Evolutionary conservation across 805 yeast genomes (phyloP).

Genomic region (Lipomyces sp.): DNA sequence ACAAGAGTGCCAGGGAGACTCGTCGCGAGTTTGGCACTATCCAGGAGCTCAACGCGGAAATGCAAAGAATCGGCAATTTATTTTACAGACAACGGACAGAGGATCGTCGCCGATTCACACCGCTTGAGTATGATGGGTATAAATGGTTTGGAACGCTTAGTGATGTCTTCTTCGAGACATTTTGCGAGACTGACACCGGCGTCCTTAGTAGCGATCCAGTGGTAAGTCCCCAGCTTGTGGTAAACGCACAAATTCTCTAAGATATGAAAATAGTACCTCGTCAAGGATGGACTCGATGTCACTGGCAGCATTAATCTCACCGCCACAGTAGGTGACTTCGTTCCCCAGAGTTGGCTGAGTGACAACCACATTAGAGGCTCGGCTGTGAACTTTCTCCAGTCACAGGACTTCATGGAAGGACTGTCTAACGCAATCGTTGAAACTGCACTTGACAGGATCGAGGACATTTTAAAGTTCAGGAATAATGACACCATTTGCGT

Average conservation of each 20-base stretch:
- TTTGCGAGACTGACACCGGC: neutral
- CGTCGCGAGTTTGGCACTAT: neutral
- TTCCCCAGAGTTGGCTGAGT: neutral
- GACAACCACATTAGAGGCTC: neutral
- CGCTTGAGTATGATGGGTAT: neutral
- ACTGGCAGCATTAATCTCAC: neutral
- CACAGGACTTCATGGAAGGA: neutral
- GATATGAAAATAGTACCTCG: neutral
- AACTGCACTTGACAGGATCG: neutral
- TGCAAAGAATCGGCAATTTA: neutral
- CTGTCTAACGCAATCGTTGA: neutral
- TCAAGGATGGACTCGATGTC: neutral
- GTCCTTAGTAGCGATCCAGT: neutral
- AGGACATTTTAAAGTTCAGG: neutral
- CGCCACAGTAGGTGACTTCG: neutral
- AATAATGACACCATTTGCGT: neutral
- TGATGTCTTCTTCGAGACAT: neutral
- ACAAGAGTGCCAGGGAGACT: neutral
- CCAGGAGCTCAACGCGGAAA: neutral
- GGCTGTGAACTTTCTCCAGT: neutral
- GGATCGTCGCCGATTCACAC: neutral
- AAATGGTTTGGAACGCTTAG: neutral
- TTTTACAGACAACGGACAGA: neutral
- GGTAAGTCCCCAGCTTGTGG: neutral
- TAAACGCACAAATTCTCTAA: neutral